A percentile compares a stretch with the other conserved stretches of the same genome.
These are phyloP conservation scores for Candida qinlingensis DNA, from an alignment of 805 yeast species.

Conservation along the genomic window DNA sequence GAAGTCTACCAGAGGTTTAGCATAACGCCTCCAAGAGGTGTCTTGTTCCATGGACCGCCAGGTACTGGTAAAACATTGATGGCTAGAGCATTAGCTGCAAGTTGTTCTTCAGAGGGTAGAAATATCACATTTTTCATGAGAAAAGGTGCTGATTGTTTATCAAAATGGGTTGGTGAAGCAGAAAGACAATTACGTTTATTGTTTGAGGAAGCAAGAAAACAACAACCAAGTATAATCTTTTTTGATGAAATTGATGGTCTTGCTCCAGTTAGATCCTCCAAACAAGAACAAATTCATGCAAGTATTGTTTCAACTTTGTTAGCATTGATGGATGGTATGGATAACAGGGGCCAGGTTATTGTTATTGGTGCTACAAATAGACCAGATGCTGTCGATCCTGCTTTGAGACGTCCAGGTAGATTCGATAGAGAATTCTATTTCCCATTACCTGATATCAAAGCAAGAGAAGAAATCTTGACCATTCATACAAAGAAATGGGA, in stretches of 20 bases:
- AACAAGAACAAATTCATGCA: constrained; percentile 98
- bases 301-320: constrained; percentile 91
- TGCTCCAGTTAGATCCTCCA: constrained; percentile 96
- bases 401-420: constrained; percentile 93
- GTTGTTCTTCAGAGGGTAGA: constrained; percentile 77
- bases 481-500: constrained; percentile 91
- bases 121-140: constrained; percentile 97
- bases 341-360: constrained; percentile 94
- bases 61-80: constrained; percentile 98
- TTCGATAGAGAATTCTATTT: constrained; percentile 96
- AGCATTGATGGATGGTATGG: constrained; percentile 99
- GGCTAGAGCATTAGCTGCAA: constrained; percentile 97
- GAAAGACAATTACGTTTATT: constrained; percentile 86
- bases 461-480: constrained; percentile 70
- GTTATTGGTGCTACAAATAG: constrained; percentile 98
- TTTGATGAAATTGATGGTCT: constrained; percentile 98
- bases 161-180: constrained; percentile 99
- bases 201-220: constrained; percentile 93
- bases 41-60: constrained; percentile 96
- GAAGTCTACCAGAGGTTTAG: constrained; percentile 86
- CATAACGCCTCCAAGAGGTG: constrained; percentile 96
- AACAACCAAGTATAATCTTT: constrained; percentile 93
- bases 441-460: constrained; percentile 80
- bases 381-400: constrained; percentile 98
- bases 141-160: constrained; percentile 94